Base-by-base conservation (phyloP, 1,284 basidiomycete genomes). In the Tilletia indica region DNA sequence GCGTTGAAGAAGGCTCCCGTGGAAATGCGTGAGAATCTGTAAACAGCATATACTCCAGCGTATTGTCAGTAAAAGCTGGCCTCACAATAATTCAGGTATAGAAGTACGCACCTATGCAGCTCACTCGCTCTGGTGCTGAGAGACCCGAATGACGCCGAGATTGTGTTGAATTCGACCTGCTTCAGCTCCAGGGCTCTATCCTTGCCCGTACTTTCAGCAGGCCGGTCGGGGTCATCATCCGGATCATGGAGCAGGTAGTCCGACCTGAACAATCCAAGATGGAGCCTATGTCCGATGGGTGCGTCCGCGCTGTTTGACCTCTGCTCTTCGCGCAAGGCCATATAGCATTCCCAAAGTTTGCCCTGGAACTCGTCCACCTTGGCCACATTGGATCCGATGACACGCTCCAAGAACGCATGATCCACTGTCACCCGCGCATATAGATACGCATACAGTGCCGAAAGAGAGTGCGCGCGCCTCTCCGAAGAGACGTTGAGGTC, bases 111-210 rank as follows among this genome's bases (percentile, higher is more conserved):
- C 56, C 74, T 78, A 85, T 98, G 96, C 81, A 98, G 85, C 34
- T 89, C 88, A 19, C 91, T 88, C 6, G 89, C 88, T 56, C 88
- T 88, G 73, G 93, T 89, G 2, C 92, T 93, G 16, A 98, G 87
- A 0, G 90, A 85, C 0, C 94, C 96, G 82, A 98, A 97, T 0
- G 93, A 94, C 0, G 91, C 90, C 0, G 94, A 93, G 77, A 98
- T 96, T 4, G 96, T 98, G 84, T 99, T 99, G 86, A 98, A 97
- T 85, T 99, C 97, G 69, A 99, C 96, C 86, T 99, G 96, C 84
- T 94, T 97, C 73, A 99, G 86, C 38, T 87, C 86, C 11, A 89
- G 77, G 4, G 70, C 34, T 0, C 67, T 67, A 0, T 85, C 76
- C 31, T 72, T 71, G 4, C 54, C 47, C 14, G n/a, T 31, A 14